Evolutionary conservation across 768 basidiomycete genomes (phyloP), one percentile per base, ranked within the genome.

Genomic region (Boletus coccyginus): DNA sequence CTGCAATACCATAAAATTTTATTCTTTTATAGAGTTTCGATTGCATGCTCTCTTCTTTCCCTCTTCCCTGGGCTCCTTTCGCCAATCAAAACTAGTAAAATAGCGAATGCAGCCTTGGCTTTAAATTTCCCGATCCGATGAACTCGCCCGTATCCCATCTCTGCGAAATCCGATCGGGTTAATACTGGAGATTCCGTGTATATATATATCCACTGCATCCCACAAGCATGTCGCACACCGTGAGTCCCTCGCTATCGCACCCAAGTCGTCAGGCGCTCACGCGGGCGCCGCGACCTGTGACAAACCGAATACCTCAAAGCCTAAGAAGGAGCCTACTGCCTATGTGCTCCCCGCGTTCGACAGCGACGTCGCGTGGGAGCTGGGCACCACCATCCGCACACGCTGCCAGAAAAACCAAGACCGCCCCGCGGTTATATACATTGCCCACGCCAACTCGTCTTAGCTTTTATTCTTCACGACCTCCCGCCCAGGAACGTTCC

Each of bases 391-490:
- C 50, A 62, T 74, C 40, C 70, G 72, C 14, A 19, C 52, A 3
- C 51, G 53, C 10, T 56, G 61, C 24, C 61, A 62, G 52, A 52
- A 63, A 16, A 56, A 57, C 0, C 65, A 62, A 46, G 43, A 61
- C 1, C 58, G 56, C 5, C 63, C 72, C 4, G 67, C 49, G 10
- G 64, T 71, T 16, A 38, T 73, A 43, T 67, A 67, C 52, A 66
- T 74, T 32, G 58, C 65, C 0, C 67, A 68, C 27, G 73, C 66
- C 8, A 71, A 67, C 53, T 59, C 57, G 3, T 56, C 58, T 44
- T 73, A 74, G 31, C 44, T 70, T 3, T 63, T 74, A 29, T 74
- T 74, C 63, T 70, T 70, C 42, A 59, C 64, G 43, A 59, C 56
- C 1, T 64, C 72, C 1, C 52, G 58, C 0, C 61, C 70, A 0